Evolutionary conservation across 495 filamentous ascomycete genomes (phyloP).

Genomic region (Hypoxylon crocopeplum): DNA sequence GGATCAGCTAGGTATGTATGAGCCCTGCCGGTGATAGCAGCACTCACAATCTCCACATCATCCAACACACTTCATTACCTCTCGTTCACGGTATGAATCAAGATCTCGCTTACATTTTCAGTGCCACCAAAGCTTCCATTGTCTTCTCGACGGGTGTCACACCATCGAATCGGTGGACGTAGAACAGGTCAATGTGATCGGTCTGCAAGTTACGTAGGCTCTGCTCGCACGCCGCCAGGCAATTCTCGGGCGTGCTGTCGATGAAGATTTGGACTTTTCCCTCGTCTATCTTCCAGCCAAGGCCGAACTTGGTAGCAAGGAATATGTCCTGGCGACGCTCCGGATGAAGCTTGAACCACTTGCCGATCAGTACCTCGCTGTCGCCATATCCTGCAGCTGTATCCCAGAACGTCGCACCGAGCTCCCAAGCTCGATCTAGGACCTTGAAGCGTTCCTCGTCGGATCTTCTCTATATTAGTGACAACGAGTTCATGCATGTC

Average conservation of each 20-base stretch:
- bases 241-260: constrained; percentile 58
- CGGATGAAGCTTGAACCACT: constrained; percentile 59
- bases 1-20: too few relatives aligned
- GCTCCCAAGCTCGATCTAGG: constrained; percentile 58
- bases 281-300: not conserved
- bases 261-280: constrained; percentile 20
- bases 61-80: not conserved
- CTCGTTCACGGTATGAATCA: too few relatives aligned
- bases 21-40: too few relatives aligned
- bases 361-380: constrained; percentile 57
- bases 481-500: not conserved
- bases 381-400: constrained; percentile 45
- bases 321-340: constrained; percentile 59
- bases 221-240: constrained; percentile 52
- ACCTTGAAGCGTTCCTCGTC: constrained; percentile 57
- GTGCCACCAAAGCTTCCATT: constrained; percentile 51
- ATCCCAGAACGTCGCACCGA: constrained; percentile 67
- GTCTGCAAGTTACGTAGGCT: constrained; percentile 56
- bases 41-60: too few relatives aligned
- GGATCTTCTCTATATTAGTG: not conserved
- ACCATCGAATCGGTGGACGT: constrained; percentile 59
- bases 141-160: constrained; percentile 51
- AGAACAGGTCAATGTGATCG: constrained; percentile 50
- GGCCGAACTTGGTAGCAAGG: constrained; percentile 62
- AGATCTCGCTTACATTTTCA: constrained; percentile 60